Percentiles rank a stretch among this genome's conserved stretches.
Evolutionary conservation across 192 early-diverging fungal genomes (phyloP).

Genomic region (Coemansia sp.): DNA sequence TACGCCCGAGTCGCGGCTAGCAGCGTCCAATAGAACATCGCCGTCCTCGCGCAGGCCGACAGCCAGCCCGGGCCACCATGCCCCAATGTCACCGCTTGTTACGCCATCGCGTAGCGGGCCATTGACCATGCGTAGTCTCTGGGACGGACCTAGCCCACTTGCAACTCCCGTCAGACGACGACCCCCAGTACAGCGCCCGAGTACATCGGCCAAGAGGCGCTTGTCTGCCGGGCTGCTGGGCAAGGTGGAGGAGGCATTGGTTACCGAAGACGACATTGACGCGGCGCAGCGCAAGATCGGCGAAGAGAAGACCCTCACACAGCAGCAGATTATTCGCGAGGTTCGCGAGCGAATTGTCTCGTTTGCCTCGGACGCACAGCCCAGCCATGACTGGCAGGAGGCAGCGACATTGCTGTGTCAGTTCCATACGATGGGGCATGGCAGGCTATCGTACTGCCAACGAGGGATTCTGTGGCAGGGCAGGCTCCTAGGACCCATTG

Average conservation of each 20-base stretch:
- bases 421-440: conserved; percentile 37
- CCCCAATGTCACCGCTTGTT: not conserved
- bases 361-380: conserved; percentile 1
- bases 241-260: conserved; percentile 30
- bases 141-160: conserved; percentile 11
- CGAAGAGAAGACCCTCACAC: conserved; percentile 24
- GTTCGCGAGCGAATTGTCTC: conserved; percentile 17
- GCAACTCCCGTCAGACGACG: conserved; percentile 9
- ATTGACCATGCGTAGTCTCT: conserved; percentile 12
- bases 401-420: conserved; percentile 31
- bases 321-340: conserved; percentile 42
- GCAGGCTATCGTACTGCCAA: conserved; percentile 6
- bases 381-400: not conserved
- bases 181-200: not conserved
- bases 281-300: conserved; percentile 29
- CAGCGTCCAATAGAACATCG: no score
- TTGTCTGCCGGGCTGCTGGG: conserved; percentile 37
- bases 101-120: not conserved
- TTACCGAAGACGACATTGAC: conserved; percentile 29
- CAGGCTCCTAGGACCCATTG: conserved; percentile 11
- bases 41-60: no score
- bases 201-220: no score
- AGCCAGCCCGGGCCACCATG: no score
- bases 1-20: conserved; percentile 26
- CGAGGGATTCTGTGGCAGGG: conserved; percentile 18